A percentile compares a stretch with the other conserved stretches of the same genome.
Conservation (phyloP, 2,329 filamentous ascomycete species). For the Apiospora pterosperma region DNA sequence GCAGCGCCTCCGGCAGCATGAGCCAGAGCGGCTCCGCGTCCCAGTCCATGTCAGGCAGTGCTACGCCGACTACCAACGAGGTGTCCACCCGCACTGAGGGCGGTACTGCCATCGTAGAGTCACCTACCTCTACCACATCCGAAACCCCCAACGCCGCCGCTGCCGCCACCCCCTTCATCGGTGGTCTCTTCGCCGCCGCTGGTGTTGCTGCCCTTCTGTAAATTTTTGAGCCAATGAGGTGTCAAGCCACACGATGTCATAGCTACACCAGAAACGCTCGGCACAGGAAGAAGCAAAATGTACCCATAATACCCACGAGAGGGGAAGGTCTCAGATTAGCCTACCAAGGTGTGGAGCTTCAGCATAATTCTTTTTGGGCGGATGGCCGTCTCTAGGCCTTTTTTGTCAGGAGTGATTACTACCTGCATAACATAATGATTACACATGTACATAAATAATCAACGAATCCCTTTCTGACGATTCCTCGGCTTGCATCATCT, state of each 20-base stretch:
- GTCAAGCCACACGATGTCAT: neutral
- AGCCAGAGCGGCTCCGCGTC: neutral
- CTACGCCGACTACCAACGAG: neutral
- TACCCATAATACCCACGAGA: neutral
- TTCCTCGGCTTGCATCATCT: neutral
- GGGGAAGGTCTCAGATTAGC: neutral
- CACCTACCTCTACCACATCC: neutral
- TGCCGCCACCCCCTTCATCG: neutral
- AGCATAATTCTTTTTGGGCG: neutral
- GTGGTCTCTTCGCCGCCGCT: conserved; percentile 1
- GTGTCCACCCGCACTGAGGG: neutral
- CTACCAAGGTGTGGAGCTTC: neutral
- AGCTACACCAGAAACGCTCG: neutral
- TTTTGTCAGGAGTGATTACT: neutral
- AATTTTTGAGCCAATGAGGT: neutral
- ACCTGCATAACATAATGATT: conserved; percentile 2
- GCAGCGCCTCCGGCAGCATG: neutral
- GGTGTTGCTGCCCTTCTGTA: conserved; percentile 4
- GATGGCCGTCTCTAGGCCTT: neutral
- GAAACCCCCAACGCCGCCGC: neutral
- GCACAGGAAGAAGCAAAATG: neutral
- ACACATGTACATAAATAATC: neutral
- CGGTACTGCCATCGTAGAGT: neutral
- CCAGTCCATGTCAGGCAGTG: neutral
- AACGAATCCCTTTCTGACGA: neutral